Evolutionary conservation across 129 eudicot species (phyloP).

Genomic region (Flaveria brownii): DNA sequence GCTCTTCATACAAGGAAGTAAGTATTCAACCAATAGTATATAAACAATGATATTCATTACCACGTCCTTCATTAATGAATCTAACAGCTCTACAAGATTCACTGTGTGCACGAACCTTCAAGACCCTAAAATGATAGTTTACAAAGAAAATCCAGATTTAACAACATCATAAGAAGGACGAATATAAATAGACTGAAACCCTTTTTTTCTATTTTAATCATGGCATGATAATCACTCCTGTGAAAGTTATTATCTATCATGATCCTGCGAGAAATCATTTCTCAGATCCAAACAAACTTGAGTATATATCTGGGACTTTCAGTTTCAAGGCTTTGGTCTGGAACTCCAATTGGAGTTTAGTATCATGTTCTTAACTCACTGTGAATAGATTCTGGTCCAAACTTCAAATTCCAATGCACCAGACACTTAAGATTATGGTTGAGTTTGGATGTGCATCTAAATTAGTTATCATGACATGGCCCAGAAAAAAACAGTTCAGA

Average conservation of each 20-base stretch:
- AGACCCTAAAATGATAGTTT: constrained; percentile 47
- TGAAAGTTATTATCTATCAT: not conserved
- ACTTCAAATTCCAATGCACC: not conserved
- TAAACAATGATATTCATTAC: constrained; percentile 40
- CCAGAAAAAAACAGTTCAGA: not conserved
- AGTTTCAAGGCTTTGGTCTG: not conserved
- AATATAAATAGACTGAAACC: not conserved
- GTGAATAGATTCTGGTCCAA: not conserved
- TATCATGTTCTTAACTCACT: not conserved
- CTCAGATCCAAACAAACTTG: not conserved
- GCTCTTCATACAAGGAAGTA: not conserved
- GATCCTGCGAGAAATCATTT: too few relatives aligned
- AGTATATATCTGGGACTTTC: not conserved
- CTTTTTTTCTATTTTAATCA: not conserved
- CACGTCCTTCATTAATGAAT: constrained; percentile 87
- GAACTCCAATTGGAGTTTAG: not conserved
- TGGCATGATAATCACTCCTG: not conserved
- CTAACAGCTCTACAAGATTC: constrained; percentile 89
- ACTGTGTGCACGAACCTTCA: constrained; percentile 74
- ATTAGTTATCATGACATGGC: not conserved
- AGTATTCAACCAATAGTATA: not conserved
- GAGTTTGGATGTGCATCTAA: constrained; percentile 10
- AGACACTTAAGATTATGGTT: not conserved
- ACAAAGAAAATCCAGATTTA: not conserved
- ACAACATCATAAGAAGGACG: not conserved